Base-by-base conservation (phyloP, 306 rosid species). In the Psophocarpus tetragonolobus region DNA sequence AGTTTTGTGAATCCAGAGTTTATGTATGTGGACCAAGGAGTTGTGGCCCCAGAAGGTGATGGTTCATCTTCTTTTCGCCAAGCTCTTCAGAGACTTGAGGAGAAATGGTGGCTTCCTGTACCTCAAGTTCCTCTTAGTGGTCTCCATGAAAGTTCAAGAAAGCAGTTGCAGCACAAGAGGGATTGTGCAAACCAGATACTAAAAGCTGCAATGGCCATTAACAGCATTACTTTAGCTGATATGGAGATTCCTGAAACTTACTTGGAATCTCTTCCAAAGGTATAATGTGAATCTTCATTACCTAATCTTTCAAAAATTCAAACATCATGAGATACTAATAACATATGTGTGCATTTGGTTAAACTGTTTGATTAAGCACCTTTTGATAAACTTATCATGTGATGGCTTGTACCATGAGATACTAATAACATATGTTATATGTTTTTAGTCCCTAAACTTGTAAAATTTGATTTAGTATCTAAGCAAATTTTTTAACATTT, bases 31-130 rank as follows among this genome's bases (percentile, higher is more conserved):
- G 98, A 92, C 67, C 92, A 95, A 76, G 98, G 96, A 41, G 88
- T 92, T 69, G 64, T 91, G 17, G 85, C 89, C 36, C 78, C 80
- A 21, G 91, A 92, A 24, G 82, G 47, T 35, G 95, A 87, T 53
- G 95, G 91, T 17, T 87, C 97, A 65, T 70, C 89, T 74, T 83
- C 97, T 69, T 88, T 91, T 30, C 80, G 78, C 27, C 81, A 80
- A 85, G 81, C 86, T 0, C 85, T 93, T 67, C 89, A 87, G 78
- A 84, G 97, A 17, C 96, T 89, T 78, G 97, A 94, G 80, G 98
- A 89, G 68, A 94, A 92, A 74, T 94, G 98, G 98, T 94, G 98
- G 98, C 91, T 94, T 21, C 98, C 98, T 27, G 97, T 91, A 6
- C 97, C 97, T 44, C 92, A 91, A 70, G 92, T 92, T 11, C 97